Base-by-base conservation (phyloP, 768 basidiomycete genomes). In the Pisolithus sp. region DNA sequence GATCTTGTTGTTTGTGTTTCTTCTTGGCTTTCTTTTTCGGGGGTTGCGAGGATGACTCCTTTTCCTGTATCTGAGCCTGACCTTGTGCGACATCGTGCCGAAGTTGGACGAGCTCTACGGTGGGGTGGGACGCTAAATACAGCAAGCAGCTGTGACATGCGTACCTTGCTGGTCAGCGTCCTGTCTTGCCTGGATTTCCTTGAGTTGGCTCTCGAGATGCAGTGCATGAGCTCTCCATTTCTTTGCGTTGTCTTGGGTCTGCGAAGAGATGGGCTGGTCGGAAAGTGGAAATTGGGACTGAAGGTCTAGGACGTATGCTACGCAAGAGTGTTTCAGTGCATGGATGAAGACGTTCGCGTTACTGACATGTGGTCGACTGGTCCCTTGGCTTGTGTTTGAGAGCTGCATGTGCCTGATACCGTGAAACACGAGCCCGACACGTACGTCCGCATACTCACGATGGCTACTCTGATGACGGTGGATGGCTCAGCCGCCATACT, bases 251-350 rank as follows among this genome's bases (percentile, higher is more conserved):
- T 52, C 46, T 28, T 50, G 31, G 18, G 37, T 8, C 18, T 18
- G 7, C 13, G 48, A 41, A n/a, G 18, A 13, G 40, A 26, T 20
- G 1, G 24, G n/a, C 17, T 30, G 36, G 6, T 8, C 17, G 10
- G 18, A n/a, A 31, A 51, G n/a, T 1, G 64, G 61, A 38, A 67
- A 67, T 6, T n/a, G 51, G 7, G 67, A 51, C 28, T 55, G 61
- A 7, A 68, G 59, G 26, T 65, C 67, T 2, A 63, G 51, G 26
- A 67, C 28, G 49, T 65, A 67, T 31, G 65, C 65, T 68, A 39
- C 28, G 28, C 17, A 39, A 20, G 31, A 34, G 12, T 43, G 41
- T 18, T 13, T 50, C 13, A 38, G 21, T 24, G 24, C 7, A 5
- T 47, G 54, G 23, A 49, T 34, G 3, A 12, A 20, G n/a, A 36